Evolutionary conservation across 2,329 filamentous ascomycete genomes (phyloP), one percentile per base, ranked within the genome.

Genomic region (Fusarium setosum): DNA sequence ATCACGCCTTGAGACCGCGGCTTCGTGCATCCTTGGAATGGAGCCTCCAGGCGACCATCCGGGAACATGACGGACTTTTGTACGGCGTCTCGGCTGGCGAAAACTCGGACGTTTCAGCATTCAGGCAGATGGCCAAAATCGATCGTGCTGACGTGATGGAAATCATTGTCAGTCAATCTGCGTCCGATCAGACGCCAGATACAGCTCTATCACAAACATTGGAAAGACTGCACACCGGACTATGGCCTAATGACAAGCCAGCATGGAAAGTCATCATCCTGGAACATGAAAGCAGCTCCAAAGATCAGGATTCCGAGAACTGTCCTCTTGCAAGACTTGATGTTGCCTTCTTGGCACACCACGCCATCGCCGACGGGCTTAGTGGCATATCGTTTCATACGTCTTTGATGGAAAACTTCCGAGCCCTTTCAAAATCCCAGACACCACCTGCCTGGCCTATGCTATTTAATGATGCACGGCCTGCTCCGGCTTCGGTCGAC

Each of bases 291-390:
- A 2, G 34, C 17, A 10, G 2, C 20, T 15, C 2, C 4, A 4
- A 3, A 1, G 9, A 21, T 5, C 8, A 32, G 11, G 7, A 32
- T 2, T 24, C n/a, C 8, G 7, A 12, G 0, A 1, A 18, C 0
- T 1, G 2, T 11, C 8, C n/a, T 12, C 18, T 10, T 1, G 5
- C 7, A 2, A 68, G 18, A 10, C 5, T 68, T 1, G 34, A 58
- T 3, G 35, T 60, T 9, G 18, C 42, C 10, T 67, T 67, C 31
- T 9, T 62, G 4, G 37, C 57, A 1, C 61, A 68, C 3, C 65
- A 68, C 13, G 61, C 64, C 2, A 45, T 68, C 2, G 55, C 54
- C 0, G 64, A 68, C 23, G 65, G 64, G 2, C 1, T 65, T 13
- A 68, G 65, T 1, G 45, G 52, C 0, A 15, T 65, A 3, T 32